phyloP scores from a whole-genome alignment of 2,329 filamentous ascomycete species.

The Cucurbitaria berberidis region DNA sequence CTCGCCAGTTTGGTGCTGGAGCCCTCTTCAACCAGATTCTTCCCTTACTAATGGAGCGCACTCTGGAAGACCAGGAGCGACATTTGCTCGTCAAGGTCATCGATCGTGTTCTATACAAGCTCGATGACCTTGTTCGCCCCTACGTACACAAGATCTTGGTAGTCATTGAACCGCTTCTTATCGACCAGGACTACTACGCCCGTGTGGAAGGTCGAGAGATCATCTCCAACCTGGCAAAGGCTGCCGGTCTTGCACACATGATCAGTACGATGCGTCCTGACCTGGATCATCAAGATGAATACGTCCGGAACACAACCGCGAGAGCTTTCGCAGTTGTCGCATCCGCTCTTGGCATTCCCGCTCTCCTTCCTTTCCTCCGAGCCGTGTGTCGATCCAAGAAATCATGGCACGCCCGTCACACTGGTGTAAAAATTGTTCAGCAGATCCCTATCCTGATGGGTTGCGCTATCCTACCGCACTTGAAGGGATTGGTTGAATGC shows the following conservation, averaged over 20 bases:
- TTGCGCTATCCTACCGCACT: slow-evolving; percentile 90
- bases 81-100: slow-evolving; percentile 99
- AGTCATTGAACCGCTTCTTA: slow-evolving; percentile 97
- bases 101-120: slow-evolving; percentile 96
- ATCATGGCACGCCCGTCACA: slow-evolving; percentile 97
- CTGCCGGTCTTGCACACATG: slow-evolving; percentile 96
- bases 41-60: slow-evolving; percentile 97
- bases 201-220: slow-evolving; percentile 98
- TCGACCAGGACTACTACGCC: slow-evolving; percentile 99
- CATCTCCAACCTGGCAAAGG: slow-evolving; percentile 96
- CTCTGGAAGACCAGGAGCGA: slow-evolving; percentile 94
- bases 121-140: slow-evolving; percentile 93
- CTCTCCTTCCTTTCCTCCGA: slow-evolving; percentile 89
- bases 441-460: slow-evolving; percentile 99
- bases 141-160: slow-evolving; percentile 99
- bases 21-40: slow-evolving; percentile 97
- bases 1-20: slow-evolving; percentile 91
- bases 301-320: slow-evolving; percentile 96
- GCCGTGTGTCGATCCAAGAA: slow-evolving; percentile 98
- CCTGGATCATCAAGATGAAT: slow-evolving; percentile 98
- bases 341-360: slow-evolving; percentile 92
- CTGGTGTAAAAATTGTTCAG: slow-evolving; percentile 98
- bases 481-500: slow-evolving; percentile 95
- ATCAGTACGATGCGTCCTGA: slow-evolving; percentile 99
- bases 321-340: slow-evolving; percentile 97